Base-by-base conservation (phyloP, 257 asterid species). In the Ilex asprella region DNA sequence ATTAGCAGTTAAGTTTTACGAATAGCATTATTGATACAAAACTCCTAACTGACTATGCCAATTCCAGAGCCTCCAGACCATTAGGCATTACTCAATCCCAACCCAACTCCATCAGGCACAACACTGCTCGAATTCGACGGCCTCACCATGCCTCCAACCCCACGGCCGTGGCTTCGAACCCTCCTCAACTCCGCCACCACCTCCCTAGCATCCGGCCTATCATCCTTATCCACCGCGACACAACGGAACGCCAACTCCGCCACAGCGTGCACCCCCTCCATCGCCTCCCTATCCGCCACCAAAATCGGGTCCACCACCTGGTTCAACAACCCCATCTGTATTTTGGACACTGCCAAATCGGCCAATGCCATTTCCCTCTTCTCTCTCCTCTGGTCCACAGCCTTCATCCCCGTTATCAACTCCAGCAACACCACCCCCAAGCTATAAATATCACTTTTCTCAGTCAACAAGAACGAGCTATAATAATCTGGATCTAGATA, bases 201-300 rank as follows among this genome's bases (percentile, higher is more conserved):
- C 76, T 89, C 97, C 71, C 78, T 57, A 0, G 95, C 89, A 57
- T 89, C 93, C 12, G 99, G 97, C 63, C 99, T 67, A 39, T 92
- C 99, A 10, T 92, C 97, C 66, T 92, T 92, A 58, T 89, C 95
- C 0, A 80, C 80, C 0, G 99, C 99, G 14, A 92, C 84, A 2
- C 99, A 89, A 29, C 85, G 84, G 73, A 92, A 92, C 0, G 97
- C 97, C 8, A 92, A 76, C 86, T 92, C 99, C 0, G 95, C 98
- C 67, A 87, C 84, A 0, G 93, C 92, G 0, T 70, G 61, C 0
- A 87, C 95, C 12, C 94, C 92, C 55, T 83, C 95, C 85, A 75
- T 68, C 0, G 82, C 87, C 63, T 77, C 95, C 29, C 72, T 70
- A 56, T 88, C 88, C 13, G 82, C 85, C 9, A 79, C 91, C 61